These are phyloP conservation scores for Talaromyces liani DNA, from an alignment of 495 filamentous ascomycete species.

Conservation along the genomic window DNA sequence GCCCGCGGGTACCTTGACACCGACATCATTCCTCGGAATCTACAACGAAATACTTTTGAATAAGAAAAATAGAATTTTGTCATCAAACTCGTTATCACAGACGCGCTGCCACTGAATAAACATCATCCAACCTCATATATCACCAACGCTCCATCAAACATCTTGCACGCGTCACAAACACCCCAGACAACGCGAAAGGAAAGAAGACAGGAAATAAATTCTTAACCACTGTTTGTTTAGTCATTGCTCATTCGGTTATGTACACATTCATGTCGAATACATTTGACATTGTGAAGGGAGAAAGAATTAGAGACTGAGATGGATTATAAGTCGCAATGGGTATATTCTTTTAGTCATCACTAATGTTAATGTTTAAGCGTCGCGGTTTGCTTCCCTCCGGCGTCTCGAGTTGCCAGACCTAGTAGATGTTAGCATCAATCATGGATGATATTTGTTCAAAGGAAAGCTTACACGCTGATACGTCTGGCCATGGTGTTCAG, in stretches of 20 bases:
- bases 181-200: neutral
- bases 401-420: conserved; percentile 35
- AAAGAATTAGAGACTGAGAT: conserved; percentile 1
- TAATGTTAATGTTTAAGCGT: neutral
- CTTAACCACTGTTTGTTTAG: conserved; percentile 10
- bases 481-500: conserved; percentile 78
- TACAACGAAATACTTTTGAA: neutral
- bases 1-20: neutral
- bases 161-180: neutral
- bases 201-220: neutral
- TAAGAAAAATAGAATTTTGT: neutral
- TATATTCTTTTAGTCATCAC: neutral
- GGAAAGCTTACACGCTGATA: conserved; percentile 82
- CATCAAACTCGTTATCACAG: neutral
- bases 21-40: neutral
- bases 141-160: neutral
- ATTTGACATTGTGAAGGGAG: neutral
- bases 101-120: neutral
- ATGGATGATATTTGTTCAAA: neutral
- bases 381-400: conserved; percentile 14
- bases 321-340: neutral
- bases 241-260: conserved; percentile 9
- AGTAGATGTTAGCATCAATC: neutral
- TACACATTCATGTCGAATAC: conserved; percentile 5
- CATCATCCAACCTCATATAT: neutral